Conservation (phyloP, 768 basidiomycete species). For the Suillus ampliporus region DNA sequence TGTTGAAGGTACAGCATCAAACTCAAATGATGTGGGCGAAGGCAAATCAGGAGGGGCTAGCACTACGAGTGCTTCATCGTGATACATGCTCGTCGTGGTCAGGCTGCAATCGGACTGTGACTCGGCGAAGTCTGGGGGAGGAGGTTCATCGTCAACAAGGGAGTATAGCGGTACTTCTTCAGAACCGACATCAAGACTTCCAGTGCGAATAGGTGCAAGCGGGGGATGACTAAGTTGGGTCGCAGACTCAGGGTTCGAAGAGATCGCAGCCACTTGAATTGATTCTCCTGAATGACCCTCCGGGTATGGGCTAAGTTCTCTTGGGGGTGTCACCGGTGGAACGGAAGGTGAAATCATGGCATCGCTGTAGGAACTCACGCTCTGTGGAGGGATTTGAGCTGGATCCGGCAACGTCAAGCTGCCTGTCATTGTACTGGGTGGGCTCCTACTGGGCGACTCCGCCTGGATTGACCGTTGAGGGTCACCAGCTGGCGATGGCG, state of each 20-base stretch:
- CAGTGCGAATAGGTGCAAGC: background rate
- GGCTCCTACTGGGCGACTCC: background rate
- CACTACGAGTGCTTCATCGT: background rate
- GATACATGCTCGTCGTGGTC: background rate
- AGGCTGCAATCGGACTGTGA: background rate
- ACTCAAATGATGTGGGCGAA: background rate
- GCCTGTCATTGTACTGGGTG: background rate
- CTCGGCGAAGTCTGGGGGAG: constrained; percentile 33
- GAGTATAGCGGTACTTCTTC: constrained; percentile 30
- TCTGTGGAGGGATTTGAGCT: background rate
- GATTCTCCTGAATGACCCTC: background rate
- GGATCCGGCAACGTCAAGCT: too few relatives aligned
- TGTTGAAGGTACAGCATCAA: background rate
- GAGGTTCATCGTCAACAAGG: constrained; percentile 28
- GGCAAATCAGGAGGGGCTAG: background rate
- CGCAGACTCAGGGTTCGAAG: background rate
- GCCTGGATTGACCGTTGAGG: background rate
- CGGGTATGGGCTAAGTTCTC: background rate
- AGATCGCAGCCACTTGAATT: background rate
- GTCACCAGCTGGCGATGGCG: background rate
- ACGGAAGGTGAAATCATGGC: background rate
- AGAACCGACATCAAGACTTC: constrained; percentile 9
- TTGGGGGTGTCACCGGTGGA: background rate
- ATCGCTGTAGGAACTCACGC: background rate
- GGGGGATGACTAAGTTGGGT: background rate